Conservation (phyloP, 2,329 filamentous ascomycete species). For the Fusarium albosuccineum region DNA sequence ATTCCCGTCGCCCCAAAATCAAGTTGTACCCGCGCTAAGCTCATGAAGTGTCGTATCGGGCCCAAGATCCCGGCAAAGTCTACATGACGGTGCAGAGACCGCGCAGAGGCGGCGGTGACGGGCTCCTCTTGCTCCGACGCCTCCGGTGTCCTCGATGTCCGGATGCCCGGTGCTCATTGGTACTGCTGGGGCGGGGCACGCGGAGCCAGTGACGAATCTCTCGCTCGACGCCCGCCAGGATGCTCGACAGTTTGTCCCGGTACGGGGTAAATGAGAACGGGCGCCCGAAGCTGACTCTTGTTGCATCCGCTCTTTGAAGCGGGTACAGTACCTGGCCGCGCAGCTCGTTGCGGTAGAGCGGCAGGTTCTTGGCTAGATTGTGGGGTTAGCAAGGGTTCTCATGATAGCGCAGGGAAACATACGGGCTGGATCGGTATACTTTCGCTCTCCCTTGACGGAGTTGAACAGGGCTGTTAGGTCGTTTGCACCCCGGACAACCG, state of each 20-base stretch:
- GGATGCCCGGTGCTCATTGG: background rate
- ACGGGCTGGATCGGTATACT: slow-evolving; percentile 34
- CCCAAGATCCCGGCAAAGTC: background rate
- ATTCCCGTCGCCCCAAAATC: background rate
- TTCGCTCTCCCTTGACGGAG: slow-evolving; percentile 29
- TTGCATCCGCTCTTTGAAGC: slow-evolving; percentile 29
- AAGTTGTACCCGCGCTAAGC: background rate
- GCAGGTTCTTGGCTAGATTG: slow-evolving; percentile 33
- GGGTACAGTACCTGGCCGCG: slow-evolving; percentile 28
- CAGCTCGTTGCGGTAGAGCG: slow-evolving; percentile 33
- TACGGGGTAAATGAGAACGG: slow-evolving; percentile 30
- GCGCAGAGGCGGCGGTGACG: slow-evolving; percentile 19
- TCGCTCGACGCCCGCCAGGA: slow-evolving; percentile 24
- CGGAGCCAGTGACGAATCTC: slow-evolving; percentile 36
- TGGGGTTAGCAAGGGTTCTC: background rate
- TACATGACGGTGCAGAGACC: slow-evolving; percentile 35
- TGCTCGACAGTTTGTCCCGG: slow-evolving; percentile 26
- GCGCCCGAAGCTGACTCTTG: slow-evolving; percentile 10
- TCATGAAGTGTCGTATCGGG: background rate
- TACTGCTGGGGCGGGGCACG: slow-evolving; percentile 9
- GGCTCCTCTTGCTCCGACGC: background rate
- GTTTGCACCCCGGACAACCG: slow-evolving; percentile 29
- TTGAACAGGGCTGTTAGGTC: slow-evolving; percentile 34
- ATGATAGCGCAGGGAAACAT: background rate
- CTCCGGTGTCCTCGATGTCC: slow-evolving; percentile 15